Evolutionary conservation across 805 yeast genomes (phyloP).

Genomic region (Saccharomyces mikatae): DNA sequence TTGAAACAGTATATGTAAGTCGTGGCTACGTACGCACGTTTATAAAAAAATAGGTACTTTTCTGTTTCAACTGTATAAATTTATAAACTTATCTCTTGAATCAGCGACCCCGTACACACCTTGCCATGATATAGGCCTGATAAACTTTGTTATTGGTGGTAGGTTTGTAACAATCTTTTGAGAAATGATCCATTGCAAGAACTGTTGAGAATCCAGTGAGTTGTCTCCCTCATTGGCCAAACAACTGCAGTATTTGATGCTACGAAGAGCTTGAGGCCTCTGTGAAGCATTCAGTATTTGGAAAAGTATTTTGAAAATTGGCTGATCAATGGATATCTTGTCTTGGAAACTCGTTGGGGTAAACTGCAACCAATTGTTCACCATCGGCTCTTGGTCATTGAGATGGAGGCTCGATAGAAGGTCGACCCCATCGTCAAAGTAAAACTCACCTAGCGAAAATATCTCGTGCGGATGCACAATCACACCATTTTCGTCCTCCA

Average conservation of each 20-base stretch:
- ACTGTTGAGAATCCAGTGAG: conserved; percentile 49
- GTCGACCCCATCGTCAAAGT: neutral
- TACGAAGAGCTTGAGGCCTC: conserved; percentile 7
- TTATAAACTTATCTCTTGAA: neutral
- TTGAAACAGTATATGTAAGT: conserved; percentile 15
- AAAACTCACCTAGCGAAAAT: neutral
- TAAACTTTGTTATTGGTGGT: conserved; percentile 29
- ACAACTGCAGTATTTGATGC: conserved; percentile 39
- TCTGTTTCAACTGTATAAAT: neutral
- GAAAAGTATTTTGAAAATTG: conserved; percentile 22
- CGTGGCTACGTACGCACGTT: neutral
- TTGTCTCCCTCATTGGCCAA: conserved; percentile 91
- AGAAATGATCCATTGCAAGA: conserved; percentile 14
- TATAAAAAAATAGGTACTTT: neutral
- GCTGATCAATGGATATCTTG: conserved; percentile 24
- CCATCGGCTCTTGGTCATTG: neutral
- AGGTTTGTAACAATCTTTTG: conserved; percentile 21
- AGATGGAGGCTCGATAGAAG: neutral
- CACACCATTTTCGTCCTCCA: conserved; percentile 14
- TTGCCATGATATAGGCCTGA: conserved; percentile 69
- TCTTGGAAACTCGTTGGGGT: conserved; percentile 19
- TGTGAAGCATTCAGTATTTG: conserved; percentile 19
- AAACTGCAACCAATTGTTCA: conserved; percentile 14
- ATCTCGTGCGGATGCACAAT: neutral
- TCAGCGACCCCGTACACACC: conserved; percentile 61